Evolutionary conservation across 148 eudicot species (phyloP).

Genomic region (Polygonum aviculare): DNA sequence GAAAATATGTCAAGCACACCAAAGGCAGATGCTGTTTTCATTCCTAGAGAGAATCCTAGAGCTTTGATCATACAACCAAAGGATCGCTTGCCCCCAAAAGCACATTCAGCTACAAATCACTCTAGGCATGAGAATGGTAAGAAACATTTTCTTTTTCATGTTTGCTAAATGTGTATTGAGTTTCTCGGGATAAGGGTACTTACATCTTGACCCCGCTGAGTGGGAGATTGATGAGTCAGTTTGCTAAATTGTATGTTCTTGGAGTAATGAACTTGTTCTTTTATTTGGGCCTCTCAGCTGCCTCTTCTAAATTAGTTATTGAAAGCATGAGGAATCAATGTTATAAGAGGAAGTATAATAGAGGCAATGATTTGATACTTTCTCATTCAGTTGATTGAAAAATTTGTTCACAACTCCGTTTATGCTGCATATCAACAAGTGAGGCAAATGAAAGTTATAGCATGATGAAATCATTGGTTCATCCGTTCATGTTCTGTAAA

Average conservation of each 20-base stretch:
- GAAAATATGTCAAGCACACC: slow-evolving; percentile 80
- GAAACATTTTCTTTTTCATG: slow-evolving; percentile 2
- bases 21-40: slow-evolving; percentile 81
- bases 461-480: background rate
- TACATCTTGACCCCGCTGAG: too few relatives aligned
- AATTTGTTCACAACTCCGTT: background rate
- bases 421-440: background rate
- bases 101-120: slow-evolving; percentile 31
- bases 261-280: background rate
- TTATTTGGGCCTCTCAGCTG: background rate
- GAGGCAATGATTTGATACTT: background rate
- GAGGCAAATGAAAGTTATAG: background rate
- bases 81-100: slow-evolving; percentile 59
- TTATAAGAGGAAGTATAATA: background rate
- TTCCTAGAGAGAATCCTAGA: slow-evolving; percentile 96
- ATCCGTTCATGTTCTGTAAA: background rate
- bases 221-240: too few relatives aligned
- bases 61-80: slow-evolving; percentile 72
- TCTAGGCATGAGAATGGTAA: slow-evolving; percentile 59
- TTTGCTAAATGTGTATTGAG: background rate
- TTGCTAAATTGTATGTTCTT: background rate
- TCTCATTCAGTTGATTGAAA: background rate
- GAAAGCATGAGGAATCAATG: background rate
- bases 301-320: background rate
- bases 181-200: too few relatives aligned